These are phyloP conservation scores for Zygnema cylindricum DNA, from an alignment of 139 green algal genomes.

Conservation along the genomic window DNA sequence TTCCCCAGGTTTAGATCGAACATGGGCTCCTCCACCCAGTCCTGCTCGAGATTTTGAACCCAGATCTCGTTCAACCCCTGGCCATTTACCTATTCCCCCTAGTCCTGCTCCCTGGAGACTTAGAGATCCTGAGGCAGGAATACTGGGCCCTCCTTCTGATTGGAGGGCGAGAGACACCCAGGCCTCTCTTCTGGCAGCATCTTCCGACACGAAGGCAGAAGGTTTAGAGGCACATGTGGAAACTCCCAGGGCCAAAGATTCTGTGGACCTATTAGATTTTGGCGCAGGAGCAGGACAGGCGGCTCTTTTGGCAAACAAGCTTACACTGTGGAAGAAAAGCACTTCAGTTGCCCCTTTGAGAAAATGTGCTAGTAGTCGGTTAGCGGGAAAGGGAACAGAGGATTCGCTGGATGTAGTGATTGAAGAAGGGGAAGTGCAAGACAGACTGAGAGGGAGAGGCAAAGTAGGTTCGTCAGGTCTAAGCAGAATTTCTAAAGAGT, in stretches of 20 bases:
- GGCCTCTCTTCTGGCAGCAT: background rate
- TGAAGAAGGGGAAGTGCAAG: constrained; percentile 2
- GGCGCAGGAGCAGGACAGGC: background rate
- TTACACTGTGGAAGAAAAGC: constrained; percentile 9
- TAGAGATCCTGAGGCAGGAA: constrained; percentile 19
- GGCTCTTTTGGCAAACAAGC: background rate
- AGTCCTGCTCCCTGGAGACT: constrained; percentile 20
- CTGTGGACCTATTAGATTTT: background rate
- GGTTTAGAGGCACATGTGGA: background rate
- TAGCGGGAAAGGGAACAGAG: background rate
- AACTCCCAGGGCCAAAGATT: background rate
- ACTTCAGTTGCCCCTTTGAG: background rate
- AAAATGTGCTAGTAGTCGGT: background rate
- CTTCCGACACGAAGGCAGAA: background rate
- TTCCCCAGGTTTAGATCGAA: background rate
- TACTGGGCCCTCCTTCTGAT: background rate
- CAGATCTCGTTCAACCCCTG: background rate
- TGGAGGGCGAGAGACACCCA: background rate
- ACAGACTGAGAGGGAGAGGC: constrained; percentile 13
- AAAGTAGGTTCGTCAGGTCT: background rate
- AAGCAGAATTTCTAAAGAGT: background rate
- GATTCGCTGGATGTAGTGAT: background rate
- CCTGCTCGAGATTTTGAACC: background rate
- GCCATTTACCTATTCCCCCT: background rate
- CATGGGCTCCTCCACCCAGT: background rate